Evolutionary conservation across 2,329 filamentous ascomycete genomes (phyloP), one percentile per base, ranked within the genome.

Genomic region (Colletotrichum incanum): DNA sequence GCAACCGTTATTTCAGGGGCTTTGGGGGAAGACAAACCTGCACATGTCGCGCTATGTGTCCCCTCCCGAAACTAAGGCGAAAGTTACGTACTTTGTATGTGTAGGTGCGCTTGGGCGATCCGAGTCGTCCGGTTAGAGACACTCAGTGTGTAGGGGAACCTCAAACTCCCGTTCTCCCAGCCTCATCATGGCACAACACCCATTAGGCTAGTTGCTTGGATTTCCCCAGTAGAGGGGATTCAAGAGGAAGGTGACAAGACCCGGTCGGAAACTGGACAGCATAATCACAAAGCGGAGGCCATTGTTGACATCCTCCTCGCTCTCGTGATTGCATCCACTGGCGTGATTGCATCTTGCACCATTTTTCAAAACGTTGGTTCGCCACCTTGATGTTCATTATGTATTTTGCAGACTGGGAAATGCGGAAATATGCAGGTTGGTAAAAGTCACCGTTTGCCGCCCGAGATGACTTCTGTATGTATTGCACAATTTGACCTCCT

Each of bases 31-130:
- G 41, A 43, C 9, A 3, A 18, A 23, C 12, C 54, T 31, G 45
- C 56, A 5, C 5, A 18, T 59, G 20, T 52, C 8, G 28, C 58
- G 65, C 65, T 63, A 71, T 68, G 65, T 71, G 28, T 31, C 49
- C 49, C 58, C 61, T 26, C n/a, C 64, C 50, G 65, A 71, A 63
- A 68, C 41, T 50, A 45, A 43, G 39, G 31, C 49, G 47, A 60
- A 60, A 61, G 54, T 54, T 39, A 39, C 37, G 45, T 23, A 50
- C 18, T 65, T 16, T 50, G 41, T 14, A 34, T 62, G 47, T 52
- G 26, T 45, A 18, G 49, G 49, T 63, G 41, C 20, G 43, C 45
- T 59, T 45, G 20, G 52, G 26, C 58, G n/a, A 56, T 23, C 31
- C 41, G 49, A 43, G 41, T 20, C n/a, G 26, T 45, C 56, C 34